These are phyloP conservation scores for Aspergillus incahuasiensis DNA, from an alignment of 495 filamentous ascomycete species.

Conservation along the genomic window DNA sequence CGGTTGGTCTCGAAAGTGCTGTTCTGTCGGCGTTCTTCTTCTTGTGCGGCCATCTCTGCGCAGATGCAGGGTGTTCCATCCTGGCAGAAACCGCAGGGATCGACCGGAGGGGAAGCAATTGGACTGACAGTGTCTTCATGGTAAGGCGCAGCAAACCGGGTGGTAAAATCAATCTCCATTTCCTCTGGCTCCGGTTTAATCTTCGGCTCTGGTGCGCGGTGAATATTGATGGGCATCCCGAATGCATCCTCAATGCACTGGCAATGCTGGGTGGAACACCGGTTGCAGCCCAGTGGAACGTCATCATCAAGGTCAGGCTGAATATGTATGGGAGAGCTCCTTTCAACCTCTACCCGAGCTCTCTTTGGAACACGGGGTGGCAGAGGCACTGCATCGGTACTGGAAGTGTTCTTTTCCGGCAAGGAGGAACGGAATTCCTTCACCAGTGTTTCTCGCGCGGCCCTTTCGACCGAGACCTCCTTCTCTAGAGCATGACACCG, in stretches of 20 bases:
- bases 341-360: constrained; percentile 4
- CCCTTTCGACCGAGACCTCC: constrained; percentile 41
- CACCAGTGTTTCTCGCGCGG: constrained; percentile 38
- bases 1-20: constrained; percentile 40
- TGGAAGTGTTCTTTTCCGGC: constrained; percentile 20
- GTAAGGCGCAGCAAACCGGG: constrained; percentile 52
- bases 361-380: constrained; percentile 15
- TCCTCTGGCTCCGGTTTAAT: constrained; percentile 53
- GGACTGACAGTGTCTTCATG: constrained; percentile 29
- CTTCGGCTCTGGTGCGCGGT: constrained; percentile 32
- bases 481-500: constrained; percentile 47
- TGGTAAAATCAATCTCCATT: constrained; percentile 72
- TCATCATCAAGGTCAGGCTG: constrained; percentile 30
- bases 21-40: constrained; percentile 30
- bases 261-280: constrained; percentile 58
- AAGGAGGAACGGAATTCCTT: constrained; percentile 37
- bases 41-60: constrained; percentile 61
- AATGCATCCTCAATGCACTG: constrained; percentile 69
- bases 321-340: constrained; percentile 9
- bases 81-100: constrained; percentile 83
- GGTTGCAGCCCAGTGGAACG: constrained; percentile 54
- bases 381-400: constrained; percentile 30
- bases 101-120: constrained; percentile 42
- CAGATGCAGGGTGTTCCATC: constrained; percentile 83
- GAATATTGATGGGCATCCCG: constrained; percentile 31